Percentiles rank a stretch among this genome's conserved stretches.
Evolutionary conservation across 1,284 basidiomycete species (phyloP).

Genomic region (Ceratobasidium sp.): DNA sequence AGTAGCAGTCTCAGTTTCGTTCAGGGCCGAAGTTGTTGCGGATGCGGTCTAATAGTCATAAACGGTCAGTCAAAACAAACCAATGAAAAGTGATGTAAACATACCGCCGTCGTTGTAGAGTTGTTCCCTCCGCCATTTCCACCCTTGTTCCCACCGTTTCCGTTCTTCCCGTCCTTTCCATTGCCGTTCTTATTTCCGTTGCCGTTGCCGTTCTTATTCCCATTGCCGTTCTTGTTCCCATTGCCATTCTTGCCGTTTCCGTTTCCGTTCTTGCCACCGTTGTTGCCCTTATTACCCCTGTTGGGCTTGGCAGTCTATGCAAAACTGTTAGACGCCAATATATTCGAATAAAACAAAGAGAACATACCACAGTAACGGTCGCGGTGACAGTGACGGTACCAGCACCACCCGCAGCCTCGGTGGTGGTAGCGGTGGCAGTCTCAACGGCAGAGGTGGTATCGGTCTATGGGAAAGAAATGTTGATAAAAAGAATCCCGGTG

Average conservation of each 20-base stretch:
- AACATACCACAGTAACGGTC: slow-evolving; percentile 7
- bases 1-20: not conserved
- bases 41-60: not conserved
- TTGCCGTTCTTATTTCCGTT: not conserved
- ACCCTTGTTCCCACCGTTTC: slow-evolving; percentile 8
- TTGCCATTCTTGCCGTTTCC: not conserved
- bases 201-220: not conserved
- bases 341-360: not conserved
- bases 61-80: not conserved
- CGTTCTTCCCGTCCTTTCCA: not conserved
- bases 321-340: not conserved
- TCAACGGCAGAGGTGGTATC: not conserved
- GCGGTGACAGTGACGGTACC: slow-evolving; percentile 19
- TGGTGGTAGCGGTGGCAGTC: slow-evolving; percentile 9
- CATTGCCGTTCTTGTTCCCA: not conserved
- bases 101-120: slow-evolving; percentile 9
- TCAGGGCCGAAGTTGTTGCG: slow-evolving; percentile 15
- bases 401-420: not conserved
- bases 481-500: too few relatives aligned
- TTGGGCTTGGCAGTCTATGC: slow-evolving; percentile 7
- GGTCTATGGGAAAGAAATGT: not conserved
- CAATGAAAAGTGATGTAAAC: not conserved
- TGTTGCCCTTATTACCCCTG: slow-evolving; percentile 7
- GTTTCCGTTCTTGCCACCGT: slow-evolving; percentile 4
- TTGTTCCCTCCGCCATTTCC: slow-evolving; percentile 8